A percentile compares a stretch with the other conserved stretches of the same genome.
These are phyloP conservation scores for Apiospora phragmitis DNA, from an alignment of 2,329 filamentous ascomycete genomes.

Conservation along the genomic window DNA sequence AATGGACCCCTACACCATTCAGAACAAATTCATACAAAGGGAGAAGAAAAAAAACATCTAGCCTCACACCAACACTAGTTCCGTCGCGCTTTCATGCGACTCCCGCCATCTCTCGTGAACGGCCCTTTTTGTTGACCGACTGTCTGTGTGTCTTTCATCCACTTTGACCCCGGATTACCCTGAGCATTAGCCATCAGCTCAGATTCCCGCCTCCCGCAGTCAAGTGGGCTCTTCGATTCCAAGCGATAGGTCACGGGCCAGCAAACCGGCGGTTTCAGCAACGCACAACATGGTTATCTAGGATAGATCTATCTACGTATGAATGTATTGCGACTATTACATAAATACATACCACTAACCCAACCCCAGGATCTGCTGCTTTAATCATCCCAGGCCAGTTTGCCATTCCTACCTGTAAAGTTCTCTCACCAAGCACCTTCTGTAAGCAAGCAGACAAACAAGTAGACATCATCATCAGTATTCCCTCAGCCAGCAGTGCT, in stretches of 20 bases:
- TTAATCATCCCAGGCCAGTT: not conserved
- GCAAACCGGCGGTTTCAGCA: not conserved
- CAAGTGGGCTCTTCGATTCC: not conserved
- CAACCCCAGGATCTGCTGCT: not conserved
- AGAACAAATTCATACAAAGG: not conserved
- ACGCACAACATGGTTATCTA: not conserved
- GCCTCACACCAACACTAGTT: not conserved
- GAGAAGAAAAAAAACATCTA: not conserved
- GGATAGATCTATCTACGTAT: not conserved
- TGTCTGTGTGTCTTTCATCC: not conserved
- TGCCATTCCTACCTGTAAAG: not conserved
- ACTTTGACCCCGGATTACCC: not conserved
- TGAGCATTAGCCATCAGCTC: not conserved
- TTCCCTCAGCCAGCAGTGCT: too few relatives aligned
- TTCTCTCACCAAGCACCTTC: not conserved
- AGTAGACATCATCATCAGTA: too few relatives aligned
- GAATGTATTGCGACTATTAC: not conserved
- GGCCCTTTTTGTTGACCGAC: not conserved
- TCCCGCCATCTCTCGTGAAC: not conserved
- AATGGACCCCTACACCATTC: not conserved
- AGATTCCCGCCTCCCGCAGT: slow-evolving; percentile 4
- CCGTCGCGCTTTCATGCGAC: not conserved
- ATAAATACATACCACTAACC: not conserved
- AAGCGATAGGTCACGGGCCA: not conserved
- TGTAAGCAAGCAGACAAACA: too few relatives aligned